Evolutionary conservation across 768 basidiomycete species (phyloP).

Genomic region (Mycena indigotica): DNA sequence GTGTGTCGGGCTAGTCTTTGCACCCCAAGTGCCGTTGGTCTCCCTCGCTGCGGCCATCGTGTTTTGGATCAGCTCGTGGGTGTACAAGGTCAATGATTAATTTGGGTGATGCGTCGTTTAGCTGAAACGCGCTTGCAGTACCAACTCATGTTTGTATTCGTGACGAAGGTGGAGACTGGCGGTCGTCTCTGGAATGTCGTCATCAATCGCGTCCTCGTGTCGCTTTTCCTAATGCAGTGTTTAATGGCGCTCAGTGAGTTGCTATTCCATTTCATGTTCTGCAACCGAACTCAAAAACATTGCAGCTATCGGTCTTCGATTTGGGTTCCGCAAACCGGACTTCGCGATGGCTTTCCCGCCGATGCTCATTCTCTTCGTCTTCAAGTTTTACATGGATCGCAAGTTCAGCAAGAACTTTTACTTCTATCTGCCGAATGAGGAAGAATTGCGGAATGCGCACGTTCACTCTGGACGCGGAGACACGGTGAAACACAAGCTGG

Average conservation of each 20-base stretch:
- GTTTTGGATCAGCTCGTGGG: constrained; percentile 71
- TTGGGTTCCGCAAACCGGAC: constrained; percentile 56
- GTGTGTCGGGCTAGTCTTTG: constrained; percentile 77
- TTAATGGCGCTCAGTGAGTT: constrained; percentile 72
- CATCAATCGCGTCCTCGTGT: constrained; percentile 71
- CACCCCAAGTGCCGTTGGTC: constrained; percentile 83
- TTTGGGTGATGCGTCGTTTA: background rate
- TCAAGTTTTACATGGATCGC: constrained; percentile 72
- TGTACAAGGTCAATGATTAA: constrained; percentile 55
- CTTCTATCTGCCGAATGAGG: constrained; percentile 69
- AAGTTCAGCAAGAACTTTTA: constrained; percentile 63
- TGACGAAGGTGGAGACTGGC: constrained; percentile 78
- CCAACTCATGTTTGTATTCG: constrained; percentile 80
- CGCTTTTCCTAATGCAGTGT: constrained; percentile 73
- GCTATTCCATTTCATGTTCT: background rate
- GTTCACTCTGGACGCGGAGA: constrained; percentile 67
- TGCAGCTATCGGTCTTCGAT: constrained; percentile 70
- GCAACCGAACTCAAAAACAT: too few relatives aligned
- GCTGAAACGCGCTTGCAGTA: constrained; percentile 39
- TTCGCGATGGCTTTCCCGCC: constrained; percentile 75
- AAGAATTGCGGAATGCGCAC: constrained; percentile 61
- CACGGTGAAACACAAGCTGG: constrained; percentile 58
- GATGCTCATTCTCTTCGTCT: constrained; percentile 60
- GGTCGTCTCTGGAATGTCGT: constrained; percentile 83
- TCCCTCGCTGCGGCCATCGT: constrained; percentile 67